Base-by-base conservation (phyloP, 176 grass and related monocot species). In the Bonia amplexicaulis region DNA sequence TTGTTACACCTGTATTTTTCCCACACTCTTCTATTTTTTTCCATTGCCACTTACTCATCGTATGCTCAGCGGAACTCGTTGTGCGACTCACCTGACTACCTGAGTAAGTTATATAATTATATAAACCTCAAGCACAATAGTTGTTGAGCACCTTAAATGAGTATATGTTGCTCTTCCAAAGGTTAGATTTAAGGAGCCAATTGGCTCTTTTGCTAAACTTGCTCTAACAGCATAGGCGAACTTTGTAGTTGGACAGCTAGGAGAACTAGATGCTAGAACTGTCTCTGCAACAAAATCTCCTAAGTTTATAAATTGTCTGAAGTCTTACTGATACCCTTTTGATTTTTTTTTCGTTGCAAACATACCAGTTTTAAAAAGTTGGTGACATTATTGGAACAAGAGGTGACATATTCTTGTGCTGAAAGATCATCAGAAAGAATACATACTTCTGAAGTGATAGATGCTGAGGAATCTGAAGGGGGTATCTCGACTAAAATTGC, bases 321-420 rank as follows among this genome's bases (percentile, higher is more conserved):
- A 45, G 73, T 81, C 62, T 62, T 65, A 79, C 86, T 89, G 60
- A 81, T 85, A 27, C 57, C 14, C 25, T 51, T 76, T 48, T 78
- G 39, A 45, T 82, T 78, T 42, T 29, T 29, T 29, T 85, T 77
- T 71, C 17, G 64, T 90, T 78, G 65, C 63, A 89, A 92, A 69
- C 76, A 23, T 79, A 82, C 76, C 85, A 98, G 95, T 82, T 98
- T 98, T 87, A 92, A 87, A 84, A 93, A 90, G 87, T 81, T 98
- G 62, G 85, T 82, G 71, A 65, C 83, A 87, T 85, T 90, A 75
- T 88, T 93, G 87, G 87, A 91, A 82, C 73, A 97, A 88, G 93
- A 90, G 60, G 66, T 84, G 29, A 85, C 47, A 61, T 51, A 66
- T 83, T 87, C 71, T 22, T 20, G 73, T 69, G 76, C 84, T 66